A percentile compares a stretch with the other conserved stretches of the same genome.
phyloP scores from a whole-genome alignment of 352 stramenopile genomes.

The Globisporangium solare region DNA sequence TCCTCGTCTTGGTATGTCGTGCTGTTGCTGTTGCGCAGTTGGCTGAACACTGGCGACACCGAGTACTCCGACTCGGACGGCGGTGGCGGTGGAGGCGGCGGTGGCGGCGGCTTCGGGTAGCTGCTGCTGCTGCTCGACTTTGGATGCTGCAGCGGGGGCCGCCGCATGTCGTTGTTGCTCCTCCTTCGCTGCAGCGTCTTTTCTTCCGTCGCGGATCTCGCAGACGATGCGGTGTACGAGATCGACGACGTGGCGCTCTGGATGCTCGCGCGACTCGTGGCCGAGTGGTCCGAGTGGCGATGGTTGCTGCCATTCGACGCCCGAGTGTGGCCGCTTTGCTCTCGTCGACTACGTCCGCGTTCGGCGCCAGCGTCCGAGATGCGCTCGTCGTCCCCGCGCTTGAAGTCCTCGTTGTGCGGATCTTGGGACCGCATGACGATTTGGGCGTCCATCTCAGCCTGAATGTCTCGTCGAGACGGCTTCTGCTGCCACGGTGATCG shows the following conservation, averaged over 20 bases:
- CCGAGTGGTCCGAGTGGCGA: too few relatives aligned
- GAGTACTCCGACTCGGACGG: slow-evolving; percentile 12
- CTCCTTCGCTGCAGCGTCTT: too few relatives aligned
- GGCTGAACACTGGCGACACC: slow-evolving; percentile 18
- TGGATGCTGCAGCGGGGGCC: slow-evolving; percentile 5
- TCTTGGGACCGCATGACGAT: slow-evolving; percentile 51
- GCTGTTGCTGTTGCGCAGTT: slow-evolving; percentile 1
- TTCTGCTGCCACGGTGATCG: slow-evolving; percentile 20
- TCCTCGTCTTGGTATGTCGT: slow-evolving; percentile 17
- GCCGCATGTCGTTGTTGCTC: slow-evolving; percentile 9
- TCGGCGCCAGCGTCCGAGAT: slow-evolving; percentile 7
- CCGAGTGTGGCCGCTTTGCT: slow-evolving; percentile 17
- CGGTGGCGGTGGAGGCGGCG: too few relatives aligned
- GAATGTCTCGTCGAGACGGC: slow-evolving; percentile 17
- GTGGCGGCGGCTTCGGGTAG: background rate
- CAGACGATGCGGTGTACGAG: too few relatives aligned
- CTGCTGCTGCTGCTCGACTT: slow-evolving; percentile 9
- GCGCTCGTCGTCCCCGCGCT: slow-evolving; percentile 2
- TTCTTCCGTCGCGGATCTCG: too few relatives aligned
- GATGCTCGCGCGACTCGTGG: too few relatives aligned
- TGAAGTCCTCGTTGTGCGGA: slow-evolving; percentile 30
- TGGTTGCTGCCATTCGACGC: slow-evolving; percentile 1
- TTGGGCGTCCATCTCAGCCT: slow-evolving; percentile 33
- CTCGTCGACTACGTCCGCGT: slow-evolving; percentile 12
- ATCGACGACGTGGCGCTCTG: too few relatives aligned